A percentile compares a stretch with the other conserved stretches of the same genome.
phyloP scores from a whole-genome alignment of 345 rosid species.

The Corchorus capsularis region DNA sequence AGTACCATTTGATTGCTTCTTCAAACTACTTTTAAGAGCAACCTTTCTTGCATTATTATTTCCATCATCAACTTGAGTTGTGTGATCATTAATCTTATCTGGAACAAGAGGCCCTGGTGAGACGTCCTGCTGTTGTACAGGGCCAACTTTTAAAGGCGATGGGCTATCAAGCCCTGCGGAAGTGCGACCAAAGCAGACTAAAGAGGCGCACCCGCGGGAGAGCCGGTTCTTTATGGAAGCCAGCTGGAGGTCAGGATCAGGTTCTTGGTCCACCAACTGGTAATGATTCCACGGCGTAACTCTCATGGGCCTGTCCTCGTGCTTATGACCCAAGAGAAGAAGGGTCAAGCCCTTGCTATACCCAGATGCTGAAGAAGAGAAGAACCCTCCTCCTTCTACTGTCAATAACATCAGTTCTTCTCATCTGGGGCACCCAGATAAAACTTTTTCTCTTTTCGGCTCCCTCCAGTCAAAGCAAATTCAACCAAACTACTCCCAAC shows the following conservation, averaged over 20 bases:
- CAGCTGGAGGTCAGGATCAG: constrained; percentile 86
- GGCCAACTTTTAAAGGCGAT: constrained; percentile 79
- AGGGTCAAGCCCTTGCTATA: constrained; percentile 89
- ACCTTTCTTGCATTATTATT: constrained; percentile 44
- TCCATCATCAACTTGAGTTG: constrained; percentile 46
- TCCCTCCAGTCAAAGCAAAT: constrained; percentile 23
- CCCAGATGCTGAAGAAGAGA: constrained; percentile 97
- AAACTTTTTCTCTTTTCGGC: constrained; percentile 26
- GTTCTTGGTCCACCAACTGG: constrained; percentile 90
- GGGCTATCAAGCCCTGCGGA: constrained; percentile 78
- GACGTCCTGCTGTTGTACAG: constrained; percentile 58
- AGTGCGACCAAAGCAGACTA: constrained; percentile 87
- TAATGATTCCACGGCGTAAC: constrained; percentile 93
- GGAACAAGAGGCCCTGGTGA: constrained; percentile 51
- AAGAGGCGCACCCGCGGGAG: constrained; percentile 86
- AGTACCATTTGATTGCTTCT: constrained; percentile 50
- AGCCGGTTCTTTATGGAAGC: constrained; percentile 80
- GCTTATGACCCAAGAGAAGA: constrained; percentile 81
- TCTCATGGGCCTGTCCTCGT: constrained; percentile 90
- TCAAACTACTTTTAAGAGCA: constrained; percentile 76
- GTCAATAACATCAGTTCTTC: constrained; percentile 91
- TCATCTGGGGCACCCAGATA: constrained; percentile 61
- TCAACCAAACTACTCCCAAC: constrained; percentile 20
- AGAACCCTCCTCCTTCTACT: constrained; percentile 98
- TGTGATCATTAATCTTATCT: constrained; percentile 40